Evolutionary conservation across 768 basidiomycete genomes (phyloP).

Genomic region (Boletus tomentosulus): DNA sequence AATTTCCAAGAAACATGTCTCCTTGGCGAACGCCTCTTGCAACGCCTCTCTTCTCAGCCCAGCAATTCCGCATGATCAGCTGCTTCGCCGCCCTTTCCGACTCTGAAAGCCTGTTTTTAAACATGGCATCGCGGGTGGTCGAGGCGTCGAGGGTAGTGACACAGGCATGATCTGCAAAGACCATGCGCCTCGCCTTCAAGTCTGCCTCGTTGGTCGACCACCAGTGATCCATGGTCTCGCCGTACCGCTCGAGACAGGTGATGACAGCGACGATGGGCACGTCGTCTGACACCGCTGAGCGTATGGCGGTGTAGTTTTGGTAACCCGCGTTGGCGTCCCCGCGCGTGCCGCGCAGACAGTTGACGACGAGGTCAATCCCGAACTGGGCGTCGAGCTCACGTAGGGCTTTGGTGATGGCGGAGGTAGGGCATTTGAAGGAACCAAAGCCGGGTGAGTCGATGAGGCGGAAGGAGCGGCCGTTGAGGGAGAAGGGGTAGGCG

Average conservation of each 20-base stretch:
- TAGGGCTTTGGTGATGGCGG: conserved; percentile 23
- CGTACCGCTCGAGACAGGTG: conserved; percentile 30
- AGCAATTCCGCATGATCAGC: conserved; percentile 26
- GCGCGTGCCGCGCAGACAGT: conserved; percentile 26
- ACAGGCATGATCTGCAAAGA: conserved; percentile 37
- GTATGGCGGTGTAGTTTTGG: conserved; percentile 26
- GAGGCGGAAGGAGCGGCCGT: conserved; percentile 27
- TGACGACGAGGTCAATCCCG: conserved; percentile 27
- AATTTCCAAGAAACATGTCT: conserved; percentile 26
- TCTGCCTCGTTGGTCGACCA: conserved; percentile 35
- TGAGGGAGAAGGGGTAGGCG: conserved; percentile 22
- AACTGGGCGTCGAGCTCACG: conserved; percentile 26
- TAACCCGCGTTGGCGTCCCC: conserved; percentile 27
- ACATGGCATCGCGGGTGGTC: conserved; percentile 11
- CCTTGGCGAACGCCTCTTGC: conserved; percentile 22
- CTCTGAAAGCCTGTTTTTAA: conserved; percentile 23
- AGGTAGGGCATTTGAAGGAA: conserved; percentile 24
- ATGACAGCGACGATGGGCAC: conserved; percentile 31
- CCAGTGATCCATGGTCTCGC: conserved; percentile 35
- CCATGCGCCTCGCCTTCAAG: conserved; percentile 33
- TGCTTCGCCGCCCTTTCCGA: conserved; percentile 21
- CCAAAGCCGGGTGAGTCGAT: conserved; percentile 30
- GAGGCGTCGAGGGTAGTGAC: conserved; percentile 32
- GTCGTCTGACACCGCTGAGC: conserved; percentile 28
- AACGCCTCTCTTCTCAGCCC: conserved; percentile 21